Evolutionary conservation across 331 rosid genomes (phyloP).

Genomic region (Cydonia oblonga): DNA sequence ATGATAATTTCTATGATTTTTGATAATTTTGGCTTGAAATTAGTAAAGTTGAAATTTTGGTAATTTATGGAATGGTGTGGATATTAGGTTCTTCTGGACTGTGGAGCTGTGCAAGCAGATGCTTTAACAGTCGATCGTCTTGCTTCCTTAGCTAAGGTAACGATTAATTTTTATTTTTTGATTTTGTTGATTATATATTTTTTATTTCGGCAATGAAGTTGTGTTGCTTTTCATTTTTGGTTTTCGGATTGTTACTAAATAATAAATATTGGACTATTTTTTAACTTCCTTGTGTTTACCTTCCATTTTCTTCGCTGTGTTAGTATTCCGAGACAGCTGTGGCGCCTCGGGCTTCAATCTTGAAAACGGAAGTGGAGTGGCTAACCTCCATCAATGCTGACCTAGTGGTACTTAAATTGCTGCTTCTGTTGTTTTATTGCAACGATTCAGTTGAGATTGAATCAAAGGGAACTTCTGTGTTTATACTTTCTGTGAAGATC

Average conservation of each 20-base stretch:
- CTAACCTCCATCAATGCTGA: slow-evolving; percentile 83
- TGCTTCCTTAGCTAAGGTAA: slow-evolving; percentile 91
- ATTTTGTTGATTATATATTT: neutral
- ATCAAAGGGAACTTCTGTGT: neutral
- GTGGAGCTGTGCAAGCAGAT: slow-evolving; percentile 98
- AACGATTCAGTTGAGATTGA: no score
- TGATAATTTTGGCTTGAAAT: no score
- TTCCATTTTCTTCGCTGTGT: slow-evolving; percentile 4
- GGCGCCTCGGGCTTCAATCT: slow-evolving; percentile 61
- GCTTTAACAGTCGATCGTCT: slow-evolving; percentile 97
- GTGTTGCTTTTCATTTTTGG: neutral
- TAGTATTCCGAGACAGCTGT: slow-evolving; percentile 93
- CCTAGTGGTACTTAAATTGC: slow-evolving; percentile 57
- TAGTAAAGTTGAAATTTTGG: no score
- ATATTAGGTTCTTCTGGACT: slow-evolving; percentile 68
- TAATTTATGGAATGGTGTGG: neutral
- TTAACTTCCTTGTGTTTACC: neutral
- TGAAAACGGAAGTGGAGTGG: slow-evolving; percentile 77
- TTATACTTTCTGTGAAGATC: neutral
- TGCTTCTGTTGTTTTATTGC: neutral
- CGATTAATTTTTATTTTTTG: neutral
- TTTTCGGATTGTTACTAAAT: neutral
- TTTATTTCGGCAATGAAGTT: neutral
- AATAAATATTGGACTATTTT: neutral
- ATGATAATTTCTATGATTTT: no score